Base-by-base conservation (phyloP, 75 land plant genomes). In the Picea glauca region DNA sequence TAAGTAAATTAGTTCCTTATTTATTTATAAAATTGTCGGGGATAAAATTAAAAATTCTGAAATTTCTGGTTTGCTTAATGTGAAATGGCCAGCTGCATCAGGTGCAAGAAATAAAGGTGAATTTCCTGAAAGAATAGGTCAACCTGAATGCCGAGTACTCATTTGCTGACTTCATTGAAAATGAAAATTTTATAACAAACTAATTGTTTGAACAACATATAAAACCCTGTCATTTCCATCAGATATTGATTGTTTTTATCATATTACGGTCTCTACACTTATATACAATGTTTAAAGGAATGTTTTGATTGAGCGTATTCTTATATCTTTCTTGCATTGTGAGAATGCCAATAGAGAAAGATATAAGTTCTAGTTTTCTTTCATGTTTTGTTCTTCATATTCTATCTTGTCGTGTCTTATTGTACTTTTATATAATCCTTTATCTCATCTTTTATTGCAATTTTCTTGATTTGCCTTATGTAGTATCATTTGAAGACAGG, bases 401-500 rank as follows among this genome's bases (percentile, higher is more conserved):
- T 40, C 4, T 5, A 40, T 40, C 43, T 40, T 40, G 5, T 40
- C 5, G 0, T 40, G 43, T 40, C 43, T 40, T 40, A 40, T 40
- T 33, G 11, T 73, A 31, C 89, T 93, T 40, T 4, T 40, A 40
- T 38, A 4, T 38, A 38, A 38, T 38, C 40, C 40, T 82, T 84
- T 58, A 12, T 9, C 58, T 54, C 26, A 6, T 75, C 58, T 18
- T 12, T 57, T 13, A 60, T 60, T 60, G 8, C 31, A 32, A 17
- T 76, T 12, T 33, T 60, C 63, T 58, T 57, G 9, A 70, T 13
- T 32, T 58, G 21, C 1, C 31, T 40, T 82, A 32, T 87, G 60
- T 82, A 93, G 95, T 94, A 86, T 81, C 91, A 87, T 80, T 75
- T 94, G 84, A 94, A 90, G 86, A 94, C 92, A 4, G 96, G 96